A percentile compares a stretch with the other conserved stretches of the same genome.
Evolutionary conservation across 2,329 filamentous ascomycete genomes (phyloP).

Genomic region (Claviceps purpurea): DNA sequence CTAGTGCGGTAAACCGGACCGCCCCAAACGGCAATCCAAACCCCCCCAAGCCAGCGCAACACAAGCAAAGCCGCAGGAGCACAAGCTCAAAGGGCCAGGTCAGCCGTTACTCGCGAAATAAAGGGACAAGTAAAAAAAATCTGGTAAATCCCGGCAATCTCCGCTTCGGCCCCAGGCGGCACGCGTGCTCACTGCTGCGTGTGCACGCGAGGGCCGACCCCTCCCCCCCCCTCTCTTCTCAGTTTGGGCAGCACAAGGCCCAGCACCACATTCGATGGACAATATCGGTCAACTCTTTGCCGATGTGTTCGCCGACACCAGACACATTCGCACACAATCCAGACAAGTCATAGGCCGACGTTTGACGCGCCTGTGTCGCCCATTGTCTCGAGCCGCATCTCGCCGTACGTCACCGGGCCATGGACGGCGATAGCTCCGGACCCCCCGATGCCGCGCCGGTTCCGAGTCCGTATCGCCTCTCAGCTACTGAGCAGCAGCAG

Average conservation of each 20-base stretch:
- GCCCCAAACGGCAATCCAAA: not conserved
- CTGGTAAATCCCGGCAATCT: not conserved
- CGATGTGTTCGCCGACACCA: conserved; percentile 7
- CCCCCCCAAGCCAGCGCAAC: too few species aligned
- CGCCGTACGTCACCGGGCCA: conserved; percentile 4
- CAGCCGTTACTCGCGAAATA: too few species aligned
- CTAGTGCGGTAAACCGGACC: conserved; percentile 1
- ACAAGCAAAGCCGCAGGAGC: too few species aligned
- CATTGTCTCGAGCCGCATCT: conserved; percentile 4
- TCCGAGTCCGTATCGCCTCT: not conserved
- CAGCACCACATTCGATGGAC: conserved; percentile 1
- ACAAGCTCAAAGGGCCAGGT: too few species aligned
- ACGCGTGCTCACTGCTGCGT: not conserved
- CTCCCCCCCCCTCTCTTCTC: too few species aligned
- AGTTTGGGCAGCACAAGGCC: not conserved
- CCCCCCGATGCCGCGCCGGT: not conserved
- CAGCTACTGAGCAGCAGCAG: not conserved
- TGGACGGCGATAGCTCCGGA: conserved; percentile 4
- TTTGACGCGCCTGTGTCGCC: conserved; percentile 5
- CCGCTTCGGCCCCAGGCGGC: not conserved
- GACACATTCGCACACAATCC: conserved; percentile 3
- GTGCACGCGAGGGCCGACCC: too few species aligned
- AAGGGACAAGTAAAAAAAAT: not conserved
- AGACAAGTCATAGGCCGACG: conserved; percentile 5
- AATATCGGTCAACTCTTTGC: conserved; percentile 7